These are phyloP conservation scores for Brassica cretica DNA, from an alignment of 345 rosid species.

Conservation along the genomic window DNA sequence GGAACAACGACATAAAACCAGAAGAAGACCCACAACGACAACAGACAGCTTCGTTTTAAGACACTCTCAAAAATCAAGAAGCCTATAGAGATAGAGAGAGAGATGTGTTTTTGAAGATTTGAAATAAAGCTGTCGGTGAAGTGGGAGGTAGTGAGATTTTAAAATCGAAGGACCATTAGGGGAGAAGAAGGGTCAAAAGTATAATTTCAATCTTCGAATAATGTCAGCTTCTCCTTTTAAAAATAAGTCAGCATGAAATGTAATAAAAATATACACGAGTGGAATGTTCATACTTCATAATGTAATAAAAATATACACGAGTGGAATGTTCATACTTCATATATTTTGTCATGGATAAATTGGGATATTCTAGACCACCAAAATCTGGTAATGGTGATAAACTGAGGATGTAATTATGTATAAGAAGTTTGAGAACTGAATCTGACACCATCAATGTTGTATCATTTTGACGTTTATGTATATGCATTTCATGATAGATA, in stretches of 20 bases:
- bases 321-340: too few species aligned
- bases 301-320: too few species aligned
- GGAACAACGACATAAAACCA: constrained; percentile 22
- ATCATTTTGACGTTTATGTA: too few species aligned
- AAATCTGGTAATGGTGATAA: neutral
- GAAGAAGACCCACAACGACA: constrained; percentile 6
- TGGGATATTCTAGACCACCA: neutral
- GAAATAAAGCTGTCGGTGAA: constrained; percentile 39
- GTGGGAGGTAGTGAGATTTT: constrained; percentile 14
- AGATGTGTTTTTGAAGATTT: constrained; percentile 33
- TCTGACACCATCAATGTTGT: neutral
- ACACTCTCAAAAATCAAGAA: constrained; percentile 34
- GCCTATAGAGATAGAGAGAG: constrained; percentile 9
- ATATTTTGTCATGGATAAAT: neutral
- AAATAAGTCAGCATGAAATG: neutral
- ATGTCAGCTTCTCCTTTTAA: neutral
- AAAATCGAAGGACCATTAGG: constrained; percentile 33
- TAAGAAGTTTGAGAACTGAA: neutral
- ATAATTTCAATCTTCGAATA: neutral
- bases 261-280: too few species aligned
- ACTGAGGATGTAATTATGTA: neutral
- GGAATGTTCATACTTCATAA: too few species aligned
- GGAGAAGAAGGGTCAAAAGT: constrained; percentile 2
- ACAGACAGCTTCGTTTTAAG: constrained; percentile 34
- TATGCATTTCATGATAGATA: neutral